Evolutionary conservation across 2,329 filamentous ascomycete species (phyloP), one percentile per base, ranked within the genome.

Genomic region (Teratosphaeria gauchensis): DNA sequence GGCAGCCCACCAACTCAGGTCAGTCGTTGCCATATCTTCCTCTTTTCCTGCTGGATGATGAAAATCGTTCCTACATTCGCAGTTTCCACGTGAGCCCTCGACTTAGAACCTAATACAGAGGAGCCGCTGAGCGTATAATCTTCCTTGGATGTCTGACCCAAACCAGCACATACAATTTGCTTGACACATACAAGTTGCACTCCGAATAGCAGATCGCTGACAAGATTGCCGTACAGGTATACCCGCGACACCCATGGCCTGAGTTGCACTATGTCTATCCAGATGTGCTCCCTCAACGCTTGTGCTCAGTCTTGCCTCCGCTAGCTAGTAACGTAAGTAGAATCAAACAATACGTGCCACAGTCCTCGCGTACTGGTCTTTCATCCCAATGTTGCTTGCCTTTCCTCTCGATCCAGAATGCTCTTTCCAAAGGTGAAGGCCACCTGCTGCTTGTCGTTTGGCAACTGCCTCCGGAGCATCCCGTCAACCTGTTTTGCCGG

Each of bases 81-180:
- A 90, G 87, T 90, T 90, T 90, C 84, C 87, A 89, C 87, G 88
- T 80, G 68, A 75, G 72, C 69, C 70, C 65, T 72, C 71, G 70
- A 66, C 66, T 66, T 67, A 71, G 72, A 73, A 73, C 72, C 71
- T 73, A 73, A 53, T 62, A 62, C 65, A 69, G 66, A 68, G 65
- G 66, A 61, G 67, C 63, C 70, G 64, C 64, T 74, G 72, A 72
- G 70, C 66, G 71, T 63, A 56, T 59, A 68, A 71, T 72, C 72
- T 73, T 73, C 72, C 71, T 74, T 73, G 71, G 72, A 74, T 74
- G 72, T 73, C 71, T 73, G 71, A 70, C 42, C 42, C 19, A 48
- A 9, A 48, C 19, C 42, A 48, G 42, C 42, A 48, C 19, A 48
- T 19, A 8, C n/a, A 16, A 48, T 48, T 16, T 48, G 42, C 42